phyloP scores from a whole-genome alignment of 139 green algal species.

The Chlamydomonas sp. region DNA sequence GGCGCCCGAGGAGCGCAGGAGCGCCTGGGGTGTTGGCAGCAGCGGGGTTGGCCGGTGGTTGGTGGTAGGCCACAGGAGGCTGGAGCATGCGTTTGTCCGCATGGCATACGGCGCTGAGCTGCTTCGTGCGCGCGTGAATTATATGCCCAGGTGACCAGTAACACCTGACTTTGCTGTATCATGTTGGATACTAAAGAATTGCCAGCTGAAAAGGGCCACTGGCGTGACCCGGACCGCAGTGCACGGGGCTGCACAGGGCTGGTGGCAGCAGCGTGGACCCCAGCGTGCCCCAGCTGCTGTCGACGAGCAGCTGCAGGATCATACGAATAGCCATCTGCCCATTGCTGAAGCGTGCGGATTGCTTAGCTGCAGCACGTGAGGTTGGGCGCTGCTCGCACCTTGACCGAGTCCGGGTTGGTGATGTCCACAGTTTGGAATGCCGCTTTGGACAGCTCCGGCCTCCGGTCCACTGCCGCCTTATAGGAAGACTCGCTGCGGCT shows the following conservation, averaged over 20 bases:
- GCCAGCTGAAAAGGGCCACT: no score
- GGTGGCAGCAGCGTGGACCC: not conserved
- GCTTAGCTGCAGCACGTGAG: not conserved
- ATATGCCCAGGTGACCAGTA: no score
- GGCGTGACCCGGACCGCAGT: no score
- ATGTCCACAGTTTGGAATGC: slow-evolving; percentile 61
- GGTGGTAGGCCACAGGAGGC: not conserved
- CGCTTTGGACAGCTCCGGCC: slow-evolving; percentile 67
- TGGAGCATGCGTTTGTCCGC: not conserved
- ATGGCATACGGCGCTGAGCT: not conserved
- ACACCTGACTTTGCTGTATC: no score
- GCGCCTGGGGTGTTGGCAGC: not conserved
- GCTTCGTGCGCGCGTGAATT: no score
- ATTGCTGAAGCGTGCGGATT: not conserved
- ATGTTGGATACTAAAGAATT: no score
- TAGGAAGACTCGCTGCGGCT: slow-evolving; percentile 60
- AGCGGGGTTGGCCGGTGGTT: not conserved
- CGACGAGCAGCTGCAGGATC: not conserved
- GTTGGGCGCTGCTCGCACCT: slow-evolving; percentile 38
- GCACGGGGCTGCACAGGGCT: not conserved
- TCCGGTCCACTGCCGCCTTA: slow-evolving; percentile 51
- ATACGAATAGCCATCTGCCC: not conserved
- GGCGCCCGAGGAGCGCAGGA: slow-evolving; percentile 7
- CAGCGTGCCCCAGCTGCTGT: not conserved
- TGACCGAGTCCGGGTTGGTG: slow-evolving; percentile 54